These are phyloP conservation scores for Stachybotrys elegans DNA, from an alignment of 2,329 filamentous ascomycete species.

Conservation along the genomic window DNA sequence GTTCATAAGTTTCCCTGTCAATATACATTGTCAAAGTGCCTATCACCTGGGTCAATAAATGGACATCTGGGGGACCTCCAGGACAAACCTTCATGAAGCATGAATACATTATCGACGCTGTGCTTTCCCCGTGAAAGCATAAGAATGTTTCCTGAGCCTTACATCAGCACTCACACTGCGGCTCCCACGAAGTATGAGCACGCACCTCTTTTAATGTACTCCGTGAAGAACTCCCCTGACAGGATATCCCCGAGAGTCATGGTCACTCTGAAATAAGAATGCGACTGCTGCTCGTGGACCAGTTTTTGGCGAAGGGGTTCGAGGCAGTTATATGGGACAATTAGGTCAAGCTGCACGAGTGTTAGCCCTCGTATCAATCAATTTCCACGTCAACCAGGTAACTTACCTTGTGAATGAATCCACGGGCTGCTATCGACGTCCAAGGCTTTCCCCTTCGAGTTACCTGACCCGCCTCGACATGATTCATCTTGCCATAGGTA, in stretches of 20 bases:
- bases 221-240: slow-evolving; percentile 71
- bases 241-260: slow-evolving; percentile 71
- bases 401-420: slow-evolving; percentile 66
- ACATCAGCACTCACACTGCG: no score
- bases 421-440: slow-evolving; percentile 57
- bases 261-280: slow-evolving; percentile 61
- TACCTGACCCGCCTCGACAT: slow-evolving; percentile 65
- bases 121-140: slow-evolving; percentile 78
- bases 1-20: slow-evolving; percentile 76
- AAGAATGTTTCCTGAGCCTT: slow-evolving; percentile 60
- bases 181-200: no score
- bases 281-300: slow-evolving; percentile 25
- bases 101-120: slow-evolving; percentile 67
- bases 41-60: slow-evolving; percentile 22
- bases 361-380: no score
- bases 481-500: slow-evolving; percentile 62
- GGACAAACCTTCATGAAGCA: slow-evolving; percentile 59
- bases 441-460: slow-evolving; percentile 75
- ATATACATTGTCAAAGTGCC: slow-evolving; percentile 72
- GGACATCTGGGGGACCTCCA: not conserved
- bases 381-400: no score
- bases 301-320: slow-evolving; percentile 50
- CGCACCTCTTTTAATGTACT: slow-evolving; percentile 74
- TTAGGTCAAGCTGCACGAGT: slow-evolving; percentile 57
- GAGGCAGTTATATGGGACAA: slow-evolving; percentile 64